Percentiles rank a stretch among this genome's conserved stretches.
phyloP scores from a whole-genome alignment of 495 filamentous ascomycete species.

The Podospora pseudoanserina region DNA sequence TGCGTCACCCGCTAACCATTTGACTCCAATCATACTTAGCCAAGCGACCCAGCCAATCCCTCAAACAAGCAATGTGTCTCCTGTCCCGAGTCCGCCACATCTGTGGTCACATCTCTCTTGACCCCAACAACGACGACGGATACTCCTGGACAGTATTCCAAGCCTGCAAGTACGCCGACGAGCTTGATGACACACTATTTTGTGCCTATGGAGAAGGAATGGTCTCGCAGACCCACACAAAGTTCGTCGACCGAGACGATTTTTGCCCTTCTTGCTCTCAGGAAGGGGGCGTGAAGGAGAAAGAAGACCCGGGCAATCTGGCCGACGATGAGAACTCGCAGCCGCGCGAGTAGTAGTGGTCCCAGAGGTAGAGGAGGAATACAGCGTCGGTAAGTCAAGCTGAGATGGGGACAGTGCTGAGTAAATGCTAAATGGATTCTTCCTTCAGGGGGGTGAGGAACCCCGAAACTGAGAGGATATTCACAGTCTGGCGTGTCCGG shows the following conservation, averaged over 20 bases:
- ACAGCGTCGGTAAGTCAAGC: neutral
- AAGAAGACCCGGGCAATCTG: neutral
- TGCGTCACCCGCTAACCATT: neutral
- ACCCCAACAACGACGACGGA: neutral
- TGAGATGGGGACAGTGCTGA: neutral
- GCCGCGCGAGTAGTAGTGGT: neutral
- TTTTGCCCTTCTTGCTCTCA: neutral
- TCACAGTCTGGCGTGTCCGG: conserved; percentile 54
- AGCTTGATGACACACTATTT: neutral
- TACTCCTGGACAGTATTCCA: neutral
- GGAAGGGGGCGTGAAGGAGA: neutral
- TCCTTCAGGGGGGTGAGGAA: too few relatives aligned
- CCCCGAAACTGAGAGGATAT: neutral
- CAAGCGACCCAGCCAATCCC: neutral
- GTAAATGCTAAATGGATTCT: neutral
- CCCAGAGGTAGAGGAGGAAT: too few relatives aligned
- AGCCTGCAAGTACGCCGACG: neutral
- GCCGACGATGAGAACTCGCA: neutral
- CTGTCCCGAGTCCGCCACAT: neutral
- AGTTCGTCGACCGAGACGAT: neutral
- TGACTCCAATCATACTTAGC: neutral
- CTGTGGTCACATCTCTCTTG: neutral
- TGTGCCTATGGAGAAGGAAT: neutral
- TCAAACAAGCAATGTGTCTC: neutral
- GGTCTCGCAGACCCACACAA: neutral